Percentiles rank a stretch among this genome's conserved stretches.
Evolutionary conservation across 305 asterid species (phyloP).

Genomic region (Ruellia speciosa): DNA sequence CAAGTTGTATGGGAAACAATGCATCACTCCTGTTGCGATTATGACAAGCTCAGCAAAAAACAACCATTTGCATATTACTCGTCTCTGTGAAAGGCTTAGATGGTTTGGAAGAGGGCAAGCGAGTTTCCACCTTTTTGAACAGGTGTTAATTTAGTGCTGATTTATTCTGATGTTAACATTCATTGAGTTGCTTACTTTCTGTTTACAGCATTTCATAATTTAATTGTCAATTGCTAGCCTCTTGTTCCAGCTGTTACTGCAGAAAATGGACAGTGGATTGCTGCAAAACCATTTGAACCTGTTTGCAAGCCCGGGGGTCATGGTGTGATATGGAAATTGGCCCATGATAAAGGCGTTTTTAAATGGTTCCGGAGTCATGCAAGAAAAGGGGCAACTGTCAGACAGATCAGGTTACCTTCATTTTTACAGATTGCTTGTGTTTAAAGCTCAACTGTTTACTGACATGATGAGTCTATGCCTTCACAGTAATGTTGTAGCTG

Average conservation of each 20-base stretch:
- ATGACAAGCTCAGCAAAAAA: slow-evolving; percentile 96
- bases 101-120: slow-evolving; percentile 97
- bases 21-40: slow-evolving; percentile 94
- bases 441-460: slow-evolving; percentile 27
- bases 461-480: slow-evolving; percentile 27
- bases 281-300: slow-evolving; percentile 53
- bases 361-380: slow-evolving; percentile 73
- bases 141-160: slow-evolving; percentile 42
- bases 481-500: slow-evolving; percentile 94
- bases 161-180: slow-evolving; percentile 16
- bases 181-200: slow-evolving; percentile 7
- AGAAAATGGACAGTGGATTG: slow-evolving; percentile 92
- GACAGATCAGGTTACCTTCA: slow-evolving; percentile 79
- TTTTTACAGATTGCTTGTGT: slow-evolving; percentile 18
- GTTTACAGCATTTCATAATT: slow-evolving; percentile 27
- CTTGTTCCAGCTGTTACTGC: slow-evolving; percentile 96
- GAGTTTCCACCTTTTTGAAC: slow-evolving; percentile 74
- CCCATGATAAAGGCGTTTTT: slow-evolving; percentile 86
- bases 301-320: slow-evolving; percentile 99
- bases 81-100: slow-evolving; percentile 59
- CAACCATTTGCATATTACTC: slow-evolving; percentile 64
- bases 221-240: slow-evolving; percentile 62
- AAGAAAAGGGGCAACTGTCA: slow-evolving; percentile 89
- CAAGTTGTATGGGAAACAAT: slow-evolving; percentile 84
- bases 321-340: slow-evolving; percentile 98